phyloP scores from a whole-genome alignment of 2,329 filamentous ascomycete species.

The Bretziella fagacearum region DNA sequence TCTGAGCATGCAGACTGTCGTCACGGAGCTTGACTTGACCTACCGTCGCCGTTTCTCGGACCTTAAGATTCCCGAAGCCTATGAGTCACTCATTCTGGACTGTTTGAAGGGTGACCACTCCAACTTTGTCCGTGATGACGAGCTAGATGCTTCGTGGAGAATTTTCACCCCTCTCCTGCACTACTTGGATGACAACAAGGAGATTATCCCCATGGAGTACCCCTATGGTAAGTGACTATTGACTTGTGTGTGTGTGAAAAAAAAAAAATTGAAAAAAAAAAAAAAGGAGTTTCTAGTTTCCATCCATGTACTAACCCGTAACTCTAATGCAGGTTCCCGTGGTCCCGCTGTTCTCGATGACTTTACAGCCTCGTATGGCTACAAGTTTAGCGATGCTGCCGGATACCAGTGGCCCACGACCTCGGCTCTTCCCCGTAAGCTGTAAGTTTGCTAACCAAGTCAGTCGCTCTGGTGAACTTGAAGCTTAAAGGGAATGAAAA shows the following conservation, averaged over 20 bases:
- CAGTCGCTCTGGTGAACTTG: constrained; percentile 14
- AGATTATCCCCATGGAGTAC: constrained; percentile 99
- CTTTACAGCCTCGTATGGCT: constrained; percentile 94
- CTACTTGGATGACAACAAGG: constrained; percentile 98
- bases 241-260: background rate
- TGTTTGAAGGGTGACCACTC: constrained; percentile 98
- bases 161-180: constrained; percentile 95
- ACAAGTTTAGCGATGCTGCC: constrained; percentile 95
- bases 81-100: constrained; percentile 93
- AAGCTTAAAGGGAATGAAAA: constrained; percentile 1
- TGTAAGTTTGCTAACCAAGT: constrained; percentile 38
- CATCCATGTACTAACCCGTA: constrained; percentile 16
- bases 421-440: constrained; percentile 48
- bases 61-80: constrained; percentile 97
- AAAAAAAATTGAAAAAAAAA: too few species aligned
- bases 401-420: constrained; percentile 91
- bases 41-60: constrained; percentile 98
- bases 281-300: too few species aligned
- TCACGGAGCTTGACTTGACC: constrained; percentile 94
- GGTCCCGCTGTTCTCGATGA: constrained; percentile 93
- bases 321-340: constrained; percentile 72
- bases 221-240: constrained; percentile 65
- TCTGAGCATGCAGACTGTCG: constrained; percentile 97
- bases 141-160: constrained; percentile 94
- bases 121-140: constrained; percentile 95